Evolutionary conservation across 2,329 filamentous ascomycete genomes (phyloP).

Genomic region (Atkinsonella texensis): DNA sequence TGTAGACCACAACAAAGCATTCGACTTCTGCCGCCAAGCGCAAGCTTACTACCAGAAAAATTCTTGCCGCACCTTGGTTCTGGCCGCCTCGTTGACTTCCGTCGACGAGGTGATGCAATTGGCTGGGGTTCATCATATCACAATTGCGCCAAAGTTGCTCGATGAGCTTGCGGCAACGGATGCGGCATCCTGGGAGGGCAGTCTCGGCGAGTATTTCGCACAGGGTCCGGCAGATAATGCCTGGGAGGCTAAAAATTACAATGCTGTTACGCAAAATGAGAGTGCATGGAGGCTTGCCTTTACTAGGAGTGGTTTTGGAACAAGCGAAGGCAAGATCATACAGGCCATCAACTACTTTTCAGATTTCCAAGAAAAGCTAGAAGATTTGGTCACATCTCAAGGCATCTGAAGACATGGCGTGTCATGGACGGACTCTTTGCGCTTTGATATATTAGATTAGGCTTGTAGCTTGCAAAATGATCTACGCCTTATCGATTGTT

Average conservation of each 20-base stretch:
- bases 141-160: constrained; percentile 42
- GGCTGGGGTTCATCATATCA: constrained; percentile 46
- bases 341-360: constrained; percentile 47
- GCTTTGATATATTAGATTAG: no score
- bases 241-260: constrained; percentile 14
- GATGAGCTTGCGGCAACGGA: constrained; percentile 29
- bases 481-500: no score
- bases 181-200: constrained; percentile 10
- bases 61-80: constrained; percentile 33
- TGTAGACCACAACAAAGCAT: constrained; percentile 34
- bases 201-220: constrained; percentile 10
- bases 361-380: constrained; percentile 41
- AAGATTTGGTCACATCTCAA: constrained; percentile 15
- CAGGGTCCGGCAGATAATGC: constrained; percentile 17
- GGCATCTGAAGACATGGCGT: not conserved
- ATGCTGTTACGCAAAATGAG: constrained; percentile 24
- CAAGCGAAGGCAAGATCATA: constrained; percentile 37
- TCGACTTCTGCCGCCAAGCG: constrained; percentile 36
- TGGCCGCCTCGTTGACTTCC: constrained; percentile 45
- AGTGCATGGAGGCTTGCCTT: constrained; percentile 39
- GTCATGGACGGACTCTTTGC: not conserved
- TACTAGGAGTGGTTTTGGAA: constrained; percentile 31
- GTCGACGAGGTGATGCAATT: constrained; percentile 46
- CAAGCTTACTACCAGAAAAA: constrained; percentile 38
- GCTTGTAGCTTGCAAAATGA: no score